Evolutionary conservation across 1,284 basidiomycete genomes (phyloP).

Genomic region (Papiliotrema terrestris): DNA sequence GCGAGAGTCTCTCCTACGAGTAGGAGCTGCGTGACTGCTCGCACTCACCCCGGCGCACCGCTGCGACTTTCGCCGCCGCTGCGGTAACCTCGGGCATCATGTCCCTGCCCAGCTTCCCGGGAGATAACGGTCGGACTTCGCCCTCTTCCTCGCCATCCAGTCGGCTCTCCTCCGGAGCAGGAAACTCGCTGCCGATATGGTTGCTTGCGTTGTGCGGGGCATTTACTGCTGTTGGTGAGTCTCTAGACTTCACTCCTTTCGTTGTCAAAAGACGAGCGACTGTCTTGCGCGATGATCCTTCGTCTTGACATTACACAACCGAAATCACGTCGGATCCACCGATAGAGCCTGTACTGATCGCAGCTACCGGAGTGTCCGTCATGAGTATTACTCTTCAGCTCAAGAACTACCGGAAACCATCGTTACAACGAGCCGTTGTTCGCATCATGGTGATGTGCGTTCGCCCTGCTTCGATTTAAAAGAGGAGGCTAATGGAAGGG

Average conservation of each 20-base stretch:
- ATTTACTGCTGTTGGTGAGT: conserved; percentile 45
- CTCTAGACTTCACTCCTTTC: not conserved
- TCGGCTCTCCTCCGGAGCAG: conserved; percentile 32
- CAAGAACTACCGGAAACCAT: conserved; percentile 82
- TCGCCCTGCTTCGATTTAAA: not conserved
- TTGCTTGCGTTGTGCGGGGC: conserved; percentile 43
- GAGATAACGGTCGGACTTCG: conserved; percentile 11
- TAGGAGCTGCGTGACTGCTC: too few relatives aligned
- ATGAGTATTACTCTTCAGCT: conserved; percentile 84
- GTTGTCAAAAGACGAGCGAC: too few relatives aligned
- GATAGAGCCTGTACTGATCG: not conserved
- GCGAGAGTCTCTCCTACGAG: too few relatives aligned
- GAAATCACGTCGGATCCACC: too few relatives aligned
- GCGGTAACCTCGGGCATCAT: conserved; percentile 10
- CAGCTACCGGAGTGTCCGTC: conserved; percentile 72
- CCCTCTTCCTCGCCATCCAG: conserved; percentile 12
- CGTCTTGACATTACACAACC: too few relatives aligned
- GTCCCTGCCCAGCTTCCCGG: conserved; percentile 39
- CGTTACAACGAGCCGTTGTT: conserved; percentile 78
- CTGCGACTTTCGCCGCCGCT: too few relatives aligned
- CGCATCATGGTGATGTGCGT: conserved; percentile 87
- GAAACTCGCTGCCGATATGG: conserved; percentile 41
- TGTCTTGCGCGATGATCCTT: too few relatives aligned
- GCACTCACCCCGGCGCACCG: too few relatives aligned
- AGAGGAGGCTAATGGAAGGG: conserved; percentile 48